Percentiles rank a stretch among this genome's conserved stretches.
phyloP scores from a whole-genome alignment of 2,329 filamentous ascomycete genomes.

The Cytospora piceae region DNA sequence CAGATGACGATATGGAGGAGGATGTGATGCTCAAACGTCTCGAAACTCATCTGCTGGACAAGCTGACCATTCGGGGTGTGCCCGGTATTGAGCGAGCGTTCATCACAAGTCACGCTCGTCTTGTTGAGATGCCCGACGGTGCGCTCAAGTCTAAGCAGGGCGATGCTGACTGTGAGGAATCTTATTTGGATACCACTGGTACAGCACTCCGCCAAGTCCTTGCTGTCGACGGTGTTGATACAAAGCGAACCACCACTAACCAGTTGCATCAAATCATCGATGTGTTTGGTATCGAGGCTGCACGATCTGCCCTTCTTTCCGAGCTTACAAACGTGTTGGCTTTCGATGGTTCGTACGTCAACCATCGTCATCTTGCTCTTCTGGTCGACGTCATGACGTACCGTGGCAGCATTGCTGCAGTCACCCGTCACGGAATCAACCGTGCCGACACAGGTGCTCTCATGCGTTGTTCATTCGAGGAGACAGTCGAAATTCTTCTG shows the following conservation, averaged over 20 bases:
- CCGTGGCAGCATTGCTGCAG: constrained; percentile 89
- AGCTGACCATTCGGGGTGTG: constrained; percentile 88
- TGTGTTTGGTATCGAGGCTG: constrained; percentile 95
- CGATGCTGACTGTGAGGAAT: constrained; percentile 80
- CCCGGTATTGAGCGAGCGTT: constrained; percentile 88
- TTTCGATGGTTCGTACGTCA: constrained; percentile 99
- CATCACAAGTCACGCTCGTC: constrained; percentile 77
- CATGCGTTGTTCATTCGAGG: constrained; percentile 99
- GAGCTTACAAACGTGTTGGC: constrained; percentile 92
- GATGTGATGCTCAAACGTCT: constrained; percentile 93
- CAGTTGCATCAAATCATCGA: constrained; percentile 93
- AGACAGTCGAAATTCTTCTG: constrained; percentile 96
- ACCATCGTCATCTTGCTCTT: constrained; percentile 94
- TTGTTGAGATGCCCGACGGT: constrained; percentile 71
- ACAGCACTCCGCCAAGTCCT: constrained; percentile 85
- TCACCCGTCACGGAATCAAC: constrained; percentile 98
- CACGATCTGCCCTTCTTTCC: constrained; percentile 80
- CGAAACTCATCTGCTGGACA: constrained; percentile 88
- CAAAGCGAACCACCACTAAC: constrained; percentile 87
- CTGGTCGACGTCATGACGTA: constrained; percentile 98
- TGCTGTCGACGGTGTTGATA: constrained; percentile 84
- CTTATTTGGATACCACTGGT: constrained; percentile 94
- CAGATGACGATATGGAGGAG: constrained; percentile 70
- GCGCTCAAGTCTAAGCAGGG: constrained; percentile 74
- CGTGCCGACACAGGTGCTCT: constrained; percentile 95